A percentile compares a stretch with the other conserved stretches of the same genome.
Evolutionary conservation across 768 basidiomycete species (phyloP).

Genomic region (Suillus subaureus): DNA sequence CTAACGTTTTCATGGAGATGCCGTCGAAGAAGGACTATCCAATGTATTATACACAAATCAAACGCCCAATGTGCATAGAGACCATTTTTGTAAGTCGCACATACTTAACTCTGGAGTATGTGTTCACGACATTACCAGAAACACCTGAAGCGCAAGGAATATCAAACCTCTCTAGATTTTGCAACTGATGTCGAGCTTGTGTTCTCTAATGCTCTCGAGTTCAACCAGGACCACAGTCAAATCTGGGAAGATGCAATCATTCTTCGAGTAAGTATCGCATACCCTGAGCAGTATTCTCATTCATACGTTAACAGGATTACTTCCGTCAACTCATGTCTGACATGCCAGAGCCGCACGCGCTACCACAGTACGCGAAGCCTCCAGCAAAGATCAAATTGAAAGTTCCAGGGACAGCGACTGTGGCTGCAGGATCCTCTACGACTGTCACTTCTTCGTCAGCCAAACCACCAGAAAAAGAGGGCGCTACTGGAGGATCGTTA

Average conservation of each 20-base stretch:
- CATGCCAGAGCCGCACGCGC: conserved; percentile 65
- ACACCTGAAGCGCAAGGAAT: conserved; percentile 81
- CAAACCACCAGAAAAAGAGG: conserved; percentile 19
- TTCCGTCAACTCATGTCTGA: conserved; percentile 80
- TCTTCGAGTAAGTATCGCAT: conserved; percentile 54
- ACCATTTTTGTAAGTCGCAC: conserved; percentile 66
- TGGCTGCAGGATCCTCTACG: conserved; percentile 10
- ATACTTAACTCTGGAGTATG: not conserved
- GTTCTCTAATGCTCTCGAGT: conserved; percentile 85
- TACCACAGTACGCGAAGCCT: conserved; percentile 63
- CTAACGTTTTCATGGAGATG: conserved; percentile 81
- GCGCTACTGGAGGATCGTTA: conserved; percentile 17
- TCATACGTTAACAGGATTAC: conserved; percentile 51
- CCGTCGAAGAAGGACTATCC: conserved; percentile 82
- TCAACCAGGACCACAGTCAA: conserved; percentile 83
- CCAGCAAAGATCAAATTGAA: conserved; percentile 74
- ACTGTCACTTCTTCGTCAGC: conserved; percentile 5
- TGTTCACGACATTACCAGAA: conserved; percentile 48
- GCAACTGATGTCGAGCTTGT: conserved; percentile 88
- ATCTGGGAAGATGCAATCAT: conserved; percentile 80
- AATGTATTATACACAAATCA: conserved; percentile 77
- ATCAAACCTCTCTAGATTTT: conserved; percentile 66
- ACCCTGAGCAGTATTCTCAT: conserved; percentile 9
- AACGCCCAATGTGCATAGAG: conserved; percentile 77
- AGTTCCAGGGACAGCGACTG: conserved; percentile 44